Evolutionary conservation across 352 stramenopile species (phyloP), one percentile per base, ranked within the genome.

Genomic region (Phytophthora vignae): DNA sequence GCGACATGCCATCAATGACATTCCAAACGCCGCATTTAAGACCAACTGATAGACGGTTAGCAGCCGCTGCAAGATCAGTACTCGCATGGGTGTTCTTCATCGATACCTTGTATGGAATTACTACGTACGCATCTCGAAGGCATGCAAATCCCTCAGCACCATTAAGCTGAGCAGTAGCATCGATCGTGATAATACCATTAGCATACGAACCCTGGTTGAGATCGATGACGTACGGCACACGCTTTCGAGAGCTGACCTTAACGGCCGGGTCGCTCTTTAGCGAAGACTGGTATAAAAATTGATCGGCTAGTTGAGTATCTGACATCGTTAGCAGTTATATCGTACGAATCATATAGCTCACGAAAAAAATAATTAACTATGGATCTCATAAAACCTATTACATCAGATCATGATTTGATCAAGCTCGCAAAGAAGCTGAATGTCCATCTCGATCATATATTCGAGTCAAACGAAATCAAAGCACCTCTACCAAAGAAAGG

Each of bases 21-120:
- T 78, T 78, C 60, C 71, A 78, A 14, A 72, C 59, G 4, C 71
- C 71, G 52, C 55, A 63, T 29, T 78, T 78, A 2, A 75, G 60
- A 44, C 21, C 57, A n/a, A 44, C 44, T 25, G 44, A 68, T 19
- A 71, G 64, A 50, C 71, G 71, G 55, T 72, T 78, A 4, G 60
- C 52, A 55, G 52, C 33, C 44, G 55, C 60, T 7, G 54, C 38
- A 27, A 42, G 52, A 21, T 33, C 33, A 29, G 31, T 31, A 60
- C 2, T 12, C 22, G 31, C 55, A 42, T 58, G 33, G 12, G 33
- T 40, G 12, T 40, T 58, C 53, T 58, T 58, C 53, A 58, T 58
- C 4, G 10, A 25, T 46, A 58, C 53, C 17, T 58, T 58, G 27
- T 58, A 58, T 12, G 53, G 53, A 9, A 58, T 6, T 3, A 58